Evolutionary conservation across 164 flowering plant genomes (phyloP), one percentile per base, ranked within the genome.

Genomic region (Berberis vulgaris): DNA sequence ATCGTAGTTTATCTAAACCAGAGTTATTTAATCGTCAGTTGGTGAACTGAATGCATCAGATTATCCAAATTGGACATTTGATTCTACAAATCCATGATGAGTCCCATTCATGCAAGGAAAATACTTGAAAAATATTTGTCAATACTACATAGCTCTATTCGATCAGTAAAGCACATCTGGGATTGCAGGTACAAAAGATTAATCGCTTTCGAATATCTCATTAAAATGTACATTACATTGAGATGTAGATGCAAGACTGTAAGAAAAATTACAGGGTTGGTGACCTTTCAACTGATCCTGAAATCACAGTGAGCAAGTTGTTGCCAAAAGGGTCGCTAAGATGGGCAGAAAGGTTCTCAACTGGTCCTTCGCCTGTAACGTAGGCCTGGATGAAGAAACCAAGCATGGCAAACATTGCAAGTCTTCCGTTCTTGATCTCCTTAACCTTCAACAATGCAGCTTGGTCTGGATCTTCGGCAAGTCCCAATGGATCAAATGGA

Each of bases 381-480:
- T 94, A 94, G 7, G 99, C 99, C 76, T 91, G 97, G 69, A 94
- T 49, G 83, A 76, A 94, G 86, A 94, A 94, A 38, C 87, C 97
- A 12, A 94, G 85, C 99, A 94, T 94, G 42, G 99, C 71, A 66
- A 94, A 94, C 99, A 94, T 94, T n/a, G 99, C 97, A 5, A 94
- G 80, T 62, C 99, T 79, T 2, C 98, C 98, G 54, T 94, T 94
- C 86, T 94, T 94, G 65, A 94, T 94, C 80, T 94, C 98, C 82
- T 94, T 94, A 77, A 94, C 99, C 83, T 90, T 87, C 64, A 90
- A 72, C 1, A 90, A 1, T 40, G 97, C 97, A 39, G 86, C 88
- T 69, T 90, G 97, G 76, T 90, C 97, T 1, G 95, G 97, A 60
- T 90, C 95, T 6, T 82, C 76, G 6, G 97, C 95, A 0, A 90